A percentile compares a stretch with the other conserved stretches of the same genome.
Conservation (phyloP, 1,139 yeast genomes). For the Yamadazyma epiphylla region DNA sequence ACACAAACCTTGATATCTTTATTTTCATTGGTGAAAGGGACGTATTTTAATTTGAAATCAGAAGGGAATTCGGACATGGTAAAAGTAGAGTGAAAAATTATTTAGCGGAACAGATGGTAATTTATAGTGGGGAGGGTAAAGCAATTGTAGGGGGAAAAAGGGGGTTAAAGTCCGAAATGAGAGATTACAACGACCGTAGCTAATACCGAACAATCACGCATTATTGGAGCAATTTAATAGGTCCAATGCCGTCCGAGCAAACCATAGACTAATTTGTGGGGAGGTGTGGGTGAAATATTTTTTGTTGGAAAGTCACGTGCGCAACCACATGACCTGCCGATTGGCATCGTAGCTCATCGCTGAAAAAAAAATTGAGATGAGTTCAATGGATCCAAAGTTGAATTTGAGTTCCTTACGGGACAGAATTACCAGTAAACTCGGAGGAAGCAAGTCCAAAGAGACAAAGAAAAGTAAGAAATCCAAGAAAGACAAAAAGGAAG, state of each 20-base stretch:
- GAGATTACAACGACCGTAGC: neutral
- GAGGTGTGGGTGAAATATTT: no score
- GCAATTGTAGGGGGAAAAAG: no score
- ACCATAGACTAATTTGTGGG: no score
- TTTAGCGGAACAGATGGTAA: no score
- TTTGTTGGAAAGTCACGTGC: no score
- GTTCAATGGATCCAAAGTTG: conserved; percentile 31
- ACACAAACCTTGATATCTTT: conserved; percentile 49
- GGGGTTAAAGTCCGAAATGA: neutral
- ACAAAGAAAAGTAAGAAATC: conserved; percentile 3
- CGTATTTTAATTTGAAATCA: conserved; percentile 50
- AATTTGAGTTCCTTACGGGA: conserved; percentile 55
- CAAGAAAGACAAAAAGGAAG: conserved; percentile 7
- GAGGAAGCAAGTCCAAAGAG: conserved; percentile 9
- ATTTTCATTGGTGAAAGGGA: conserved; percentile 49
- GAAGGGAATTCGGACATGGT: conserved; percentile 38
- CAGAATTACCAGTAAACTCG: conserved; percentile 48
- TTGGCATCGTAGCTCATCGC: conserved; percentile 1
- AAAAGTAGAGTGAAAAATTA: neutral
- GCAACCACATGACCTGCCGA: no score
- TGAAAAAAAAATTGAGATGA: conserved; percentile 9
- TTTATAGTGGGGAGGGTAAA: neutral
- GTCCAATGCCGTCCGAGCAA: no score
- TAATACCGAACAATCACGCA: no score
- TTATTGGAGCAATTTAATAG: no score